Evolutionary conservation across 306 rosid genomes (phyloP).

Genomic region (Pueraria montana): DNA sequence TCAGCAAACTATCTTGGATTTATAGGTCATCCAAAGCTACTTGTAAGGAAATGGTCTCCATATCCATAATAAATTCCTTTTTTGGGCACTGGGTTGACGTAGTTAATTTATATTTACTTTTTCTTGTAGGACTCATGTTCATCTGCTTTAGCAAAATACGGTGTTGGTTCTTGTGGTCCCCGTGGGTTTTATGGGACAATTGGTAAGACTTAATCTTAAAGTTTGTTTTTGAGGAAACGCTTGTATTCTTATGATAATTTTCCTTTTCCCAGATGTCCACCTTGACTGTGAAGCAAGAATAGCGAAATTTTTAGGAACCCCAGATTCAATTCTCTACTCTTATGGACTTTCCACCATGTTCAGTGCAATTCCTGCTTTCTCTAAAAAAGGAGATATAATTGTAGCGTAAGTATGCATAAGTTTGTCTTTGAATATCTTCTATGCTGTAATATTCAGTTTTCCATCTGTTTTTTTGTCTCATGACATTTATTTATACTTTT

Average conservation of each 20-base stretch:
- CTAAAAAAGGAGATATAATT: conserved; percentile 89
- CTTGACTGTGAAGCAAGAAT: conserved; percentile 99
- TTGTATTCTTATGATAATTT: conserved; percentile 39
- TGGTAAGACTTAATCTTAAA: conserved; percentile 64
- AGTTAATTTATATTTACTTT: conserved; percentile 46
- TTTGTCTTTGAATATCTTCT: conserved; percentile 34
- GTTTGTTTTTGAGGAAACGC: conserved; percentile 36
- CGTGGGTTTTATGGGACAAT: conserved; percentile 99
- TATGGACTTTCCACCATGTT: conserved; percentile 98
- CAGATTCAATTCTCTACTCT: conserved; percentile 95
- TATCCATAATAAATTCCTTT: conserved; percentile 8
- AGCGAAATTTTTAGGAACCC: conserved; percentile 97
- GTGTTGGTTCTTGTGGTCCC: conserved; percentile 99
- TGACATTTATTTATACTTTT: conserved; percentile 3
- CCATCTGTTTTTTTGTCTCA: neutral
- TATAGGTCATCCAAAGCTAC: conserved; percentile 84
- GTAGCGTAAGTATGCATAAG: conserved; percentile 81
- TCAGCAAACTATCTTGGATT: conserved; percentile 98
- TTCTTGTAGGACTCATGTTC: conserved; percentile 85
- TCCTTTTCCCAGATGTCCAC: conserved; percentile 79
- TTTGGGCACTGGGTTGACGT: conserved; percentile 15
- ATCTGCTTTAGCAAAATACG: conserved; percentile 93
- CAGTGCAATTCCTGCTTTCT: conserved; percentile 99
- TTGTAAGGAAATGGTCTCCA: conserved; percentile 66
- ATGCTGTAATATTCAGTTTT: conserved; percentile 26